Percentiles rank a stretch among this genome's conserved stretches.
Evolutionary conservation across 2,329 filamentous ascomycete genomes (phyloP).

Genomic region (Didymella exigua): DNA sequence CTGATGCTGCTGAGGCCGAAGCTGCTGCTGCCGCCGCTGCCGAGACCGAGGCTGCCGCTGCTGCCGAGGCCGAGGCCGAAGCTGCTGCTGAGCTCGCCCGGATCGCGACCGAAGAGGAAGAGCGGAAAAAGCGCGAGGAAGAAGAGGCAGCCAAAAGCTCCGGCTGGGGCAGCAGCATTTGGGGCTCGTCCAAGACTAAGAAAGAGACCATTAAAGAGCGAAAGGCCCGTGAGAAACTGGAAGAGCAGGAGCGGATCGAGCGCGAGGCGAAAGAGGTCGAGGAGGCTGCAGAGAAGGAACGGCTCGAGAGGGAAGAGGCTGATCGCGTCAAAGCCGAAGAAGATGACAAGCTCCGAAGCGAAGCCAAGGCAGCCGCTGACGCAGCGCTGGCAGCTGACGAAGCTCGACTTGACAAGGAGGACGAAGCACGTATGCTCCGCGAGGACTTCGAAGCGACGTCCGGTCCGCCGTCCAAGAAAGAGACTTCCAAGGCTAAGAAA

Average conservation of each 20-base stretch:
- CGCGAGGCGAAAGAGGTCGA: slow-evolving; percentile 23
- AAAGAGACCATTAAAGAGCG: slow-evolving; percentile 43
- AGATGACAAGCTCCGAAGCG: slow-evolving; percentile 38
- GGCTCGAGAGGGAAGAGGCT: slow-evolving; percentile 27
- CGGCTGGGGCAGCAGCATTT: slow-evolving; percentile 29
- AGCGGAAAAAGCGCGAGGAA: slow-evolving; percentile 30
- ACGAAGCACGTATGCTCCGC: slow-evolving; percentile 20
- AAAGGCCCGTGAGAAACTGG: slow-evolving; percentile 41
- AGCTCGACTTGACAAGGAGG: slow-evolving; percentile 12
- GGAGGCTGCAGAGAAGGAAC: slow-evolving; percentile 29
- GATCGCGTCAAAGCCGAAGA: slow-evolving; percentile 26
- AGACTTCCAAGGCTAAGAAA: slow-evolving; percentile 36
- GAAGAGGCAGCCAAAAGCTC: slow-evolving; percentile 34
- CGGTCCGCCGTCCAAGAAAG: slow-evolving; percentile 41
- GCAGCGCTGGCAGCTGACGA: slow-evolving; percentile 32
- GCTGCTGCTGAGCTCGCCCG: slow-evolving; percentile 18
- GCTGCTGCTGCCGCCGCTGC: slow-evolving; percentile 26
- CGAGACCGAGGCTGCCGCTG: slow-evolving; percentile 25
- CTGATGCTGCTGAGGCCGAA: slow-evolving; percentile 44
- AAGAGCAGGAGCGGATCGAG: slow-evolving; percentile 28
- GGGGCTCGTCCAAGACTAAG: slow-evolving; percentile 44
- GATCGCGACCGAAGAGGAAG: slow-evolving; percentile 37
- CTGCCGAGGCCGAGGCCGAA: slow-evolving; percentile 7
- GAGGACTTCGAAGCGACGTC: slow-evolving; percentile 27
- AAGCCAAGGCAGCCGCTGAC: slow-evolving; percentile 24